Conservation (phyloP, 345 rosid genomes). For the Luvunga scandens region DNA sequence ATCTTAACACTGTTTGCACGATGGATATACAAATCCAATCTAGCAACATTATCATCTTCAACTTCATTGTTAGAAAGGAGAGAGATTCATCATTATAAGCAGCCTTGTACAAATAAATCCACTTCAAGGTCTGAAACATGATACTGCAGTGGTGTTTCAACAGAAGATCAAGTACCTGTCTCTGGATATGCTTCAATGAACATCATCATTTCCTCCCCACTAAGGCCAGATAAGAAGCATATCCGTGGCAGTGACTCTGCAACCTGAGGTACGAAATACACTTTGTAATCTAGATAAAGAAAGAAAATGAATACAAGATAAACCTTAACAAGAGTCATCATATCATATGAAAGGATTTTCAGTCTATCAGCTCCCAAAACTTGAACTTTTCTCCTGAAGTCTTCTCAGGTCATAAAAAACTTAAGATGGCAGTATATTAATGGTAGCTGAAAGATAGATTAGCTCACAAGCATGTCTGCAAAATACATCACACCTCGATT, state of each 20-base stretch:
- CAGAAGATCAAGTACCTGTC: constrained; percentile 39
- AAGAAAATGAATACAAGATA: neutral
- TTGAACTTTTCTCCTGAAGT: neutral
- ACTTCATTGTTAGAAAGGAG: neutral
- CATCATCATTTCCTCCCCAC: constrained; percentile 96
- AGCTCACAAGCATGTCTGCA: neutral
- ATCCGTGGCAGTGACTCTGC: constrained; percentile 69
- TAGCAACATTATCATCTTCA: neutral
- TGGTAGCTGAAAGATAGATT: neutral
- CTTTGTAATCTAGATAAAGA: neutral
- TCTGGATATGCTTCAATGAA: constrained; percentile 86
- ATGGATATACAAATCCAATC: neutral
- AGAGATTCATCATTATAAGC: neutral
- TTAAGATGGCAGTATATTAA: neutral
- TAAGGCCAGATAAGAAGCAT: constrained; percentile 83
- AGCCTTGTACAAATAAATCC: neutral
- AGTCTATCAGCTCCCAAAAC: neutral
- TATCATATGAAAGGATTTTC: neutral
- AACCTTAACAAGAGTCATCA: neutral
- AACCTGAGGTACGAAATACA: constrained; percentile 33
- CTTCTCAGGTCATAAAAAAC: neutral
- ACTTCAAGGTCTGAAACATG: no score
- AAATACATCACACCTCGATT: neutral
- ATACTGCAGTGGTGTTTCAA: no score
- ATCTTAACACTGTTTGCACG: neutral